A percentile compares a stretch with the other conserved stretches of the same genome.
These are phyloP conservation scores for Tilletia horrida DNA, from an alignment of 1,284 basidiomycete genomes.

Conservation along the genomic window DNA sequence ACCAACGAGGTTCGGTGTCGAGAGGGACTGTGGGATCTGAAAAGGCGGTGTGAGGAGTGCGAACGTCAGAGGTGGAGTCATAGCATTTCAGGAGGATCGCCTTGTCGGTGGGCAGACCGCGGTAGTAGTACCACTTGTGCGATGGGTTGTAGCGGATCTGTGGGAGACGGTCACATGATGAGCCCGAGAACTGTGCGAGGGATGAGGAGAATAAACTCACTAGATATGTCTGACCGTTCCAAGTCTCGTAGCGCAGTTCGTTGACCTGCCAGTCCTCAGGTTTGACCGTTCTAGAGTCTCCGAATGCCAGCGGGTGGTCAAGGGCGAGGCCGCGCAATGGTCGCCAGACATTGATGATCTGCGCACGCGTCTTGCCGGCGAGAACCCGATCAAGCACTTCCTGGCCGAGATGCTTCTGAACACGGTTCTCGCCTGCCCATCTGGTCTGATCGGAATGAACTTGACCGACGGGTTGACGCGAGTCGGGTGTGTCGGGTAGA, in stretches of 20 bases:
- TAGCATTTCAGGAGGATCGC: slow-evolving; percentile 68
- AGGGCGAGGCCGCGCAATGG: slow-evolving; percentile 62
- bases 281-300: slow-evolving; percentile 63
- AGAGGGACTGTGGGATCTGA: slow-evolving; percentile 32
- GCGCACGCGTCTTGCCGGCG: slow-evolving; percentile 58
- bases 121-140: slow-evolving; percentile 67
- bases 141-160: slow-evolving; percentile 61
- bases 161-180: slow-evolving; percentile 55
- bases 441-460: slow-evolving; percentile 42
- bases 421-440: slow-evolving; percentile 39
- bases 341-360: slow-evolving; percentile 72
- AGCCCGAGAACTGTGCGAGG: background rate
- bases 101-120: slow-evolving; percentile 66
- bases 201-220: slow-evolving; percentile 17
- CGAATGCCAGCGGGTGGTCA: slow-evolving; percentile 66
- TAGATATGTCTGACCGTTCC: slow-evolving; percentile 40
- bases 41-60: slow-evolving; percentile 47
- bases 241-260: slow-evolving; percentile 36
- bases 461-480: slow-evolving; percentile 33
- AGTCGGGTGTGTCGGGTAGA: slow-evolving; percentile 32
- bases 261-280: slow-evolving; percentile 32
- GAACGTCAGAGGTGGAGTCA: slow-evolving; percentile 46
- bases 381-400: slow-evolving; percentile 36
- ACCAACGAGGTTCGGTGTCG: slow-evolving; percentile 39
- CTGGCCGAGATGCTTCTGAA: slow-evolving; percentile 38